These are phyloP conservation scores for Yamadazyma mexicana DNA, from an alignment of 1,139 yeast species.

Conservation along the genomic window DNA sequence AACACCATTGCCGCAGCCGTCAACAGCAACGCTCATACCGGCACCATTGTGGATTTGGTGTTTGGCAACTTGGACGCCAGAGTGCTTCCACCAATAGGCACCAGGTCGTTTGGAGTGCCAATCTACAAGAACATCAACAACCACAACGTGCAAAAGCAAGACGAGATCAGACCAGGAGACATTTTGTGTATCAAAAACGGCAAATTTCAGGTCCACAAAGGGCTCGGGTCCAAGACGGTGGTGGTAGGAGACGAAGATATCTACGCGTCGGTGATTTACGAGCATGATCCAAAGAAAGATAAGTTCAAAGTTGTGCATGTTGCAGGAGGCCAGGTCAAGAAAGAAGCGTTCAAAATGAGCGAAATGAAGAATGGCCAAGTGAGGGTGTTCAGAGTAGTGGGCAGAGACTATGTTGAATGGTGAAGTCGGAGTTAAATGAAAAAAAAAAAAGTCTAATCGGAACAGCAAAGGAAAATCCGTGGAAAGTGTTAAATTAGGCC, in stretches of 20 bases:
- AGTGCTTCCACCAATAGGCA: conserved; percentile 61
- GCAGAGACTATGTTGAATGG: conserved; percentile 16
- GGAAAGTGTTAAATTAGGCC: too few relatives aligned
- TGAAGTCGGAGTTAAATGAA: neutral
- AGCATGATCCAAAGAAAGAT: conserved; percentile 72
- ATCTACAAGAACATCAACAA: conserved; percentile 51
- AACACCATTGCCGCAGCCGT: conserved; percentile 1
- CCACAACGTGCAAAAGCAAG: conserved; percentile 55
- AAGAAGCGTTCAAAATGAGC: conserved; percentile 62
- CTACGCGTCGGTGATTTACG: conserved; percentile 51
- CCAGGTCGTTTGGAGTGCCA: conserved; percentile 69
- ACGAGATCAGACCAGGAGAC: conserved; percentile 81
- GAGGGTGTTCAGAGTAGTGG: conserved; percentile 61
- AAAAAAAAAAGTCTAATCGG: too few relatives aligned
- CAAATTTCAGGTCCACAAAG: conserved; percentile 68
- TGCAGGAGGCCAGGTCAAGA: conserved; percentile 55
- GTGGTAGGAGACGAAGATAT: conserved; percentile 42
- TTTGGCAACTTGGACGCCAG: conserved; percentile 15
- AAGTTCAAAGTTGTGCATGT: conserved; percentile 75
- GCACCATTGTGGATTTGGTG: conserved; percentile 23
- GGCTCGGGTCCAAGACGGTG: conserved; percentile 49
- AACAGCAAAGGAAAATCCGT: too few relatives aligned
- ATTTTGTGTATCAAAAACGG: conserved; percentile 74
- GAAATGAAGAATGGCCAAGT: conserved; percentile 81
- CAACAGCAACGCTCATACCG: neutral